Base-by-base conservation (phyloP, 306 rosid species). In the Abrus pulchellus region DNA sequence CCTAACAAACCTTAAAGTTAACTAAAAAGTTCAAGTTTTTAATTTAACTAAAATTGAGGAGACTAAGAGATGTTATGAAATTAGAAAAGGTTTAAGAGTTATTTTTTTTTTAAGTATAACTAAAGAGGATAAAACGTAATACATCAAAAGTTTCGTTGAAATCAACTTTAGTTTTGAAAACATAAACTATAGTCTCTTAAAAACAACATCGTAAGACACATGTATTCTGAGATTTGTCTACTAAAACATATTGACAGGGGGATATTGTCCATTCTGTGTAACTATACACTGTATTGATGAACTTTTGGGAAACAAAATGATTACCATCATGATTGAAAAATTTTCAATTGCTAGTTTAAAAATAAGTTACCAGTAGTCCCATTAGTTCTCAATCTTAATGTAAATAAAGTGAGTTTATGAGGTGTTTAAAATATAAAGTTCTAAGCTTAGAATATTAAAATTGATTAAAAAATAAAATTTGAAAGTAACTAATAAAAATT, bases 221-320 rank as follows among this genome's bases (percentile, higher is more conserved):
- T 74, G 60, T 62, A 63, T 66, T 8, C 9, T 27, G 44, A 29
- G 38, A 29, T 75, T 67, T 54, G 80, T 64, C 68, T 53, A 40
- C 50, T 33, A 63, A 80, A 43, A 52, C 70, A 56, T 32, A 68
- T 40, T 64, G 53, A 27, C 62, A 9, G 28, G 76, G 45, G 70
- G 34, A 66, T 13, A 7, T 27, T 28, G 55, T 47, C 55, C 47
- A 57, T 75, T 74, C 10, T 65, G 45, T 45, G 27, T 66, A 56
- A 38, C 65, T 14, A 48, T 6, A 44, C 50, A 66, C 28, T 49
- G 45, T 47, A 45, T 61, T 38, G 40, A 68, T 75, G 12, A 68
- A 82, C 73, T 82, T 82, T 76, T 76, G 66, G 74, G 50, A 62
- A 52, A 61, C 82, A 77, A 70, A 76, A 83, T 76, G 68, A 83